A percentile compares a stretch with the other conserved stretches of the same genome.
phyloP scores from a whole-genome alignment of 1,139 yeast species.

The Nakaseomyces glabratus region DNA sequence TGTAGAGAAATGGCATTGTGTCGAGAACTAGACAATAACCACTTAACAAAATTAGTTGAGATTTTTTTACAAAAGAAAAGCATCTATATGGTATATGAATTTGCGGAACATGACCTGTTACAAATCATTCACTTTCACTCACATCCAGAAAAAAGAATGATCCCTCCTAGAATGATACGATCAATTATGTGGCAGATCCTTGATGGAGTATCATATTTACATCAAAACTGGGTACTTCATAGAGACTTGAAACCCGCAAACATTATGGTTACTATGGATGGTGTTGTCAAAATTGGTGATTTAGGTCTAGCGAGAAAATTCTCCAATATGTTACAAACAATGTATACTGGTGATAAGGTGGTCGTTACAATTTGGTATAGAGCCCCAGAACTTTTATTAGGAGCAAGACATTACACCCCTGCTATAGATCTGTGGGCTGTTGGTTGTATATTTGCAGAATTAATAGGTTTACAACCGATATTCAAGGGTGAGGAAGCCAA shows the following conservation, averaged over 20 bases:
- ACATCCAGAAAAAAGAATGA: conserved; percentile 73
- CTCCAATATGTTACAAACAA: conserved; percentile 78
- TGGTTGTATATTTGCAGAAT: conserved; percentile 91
- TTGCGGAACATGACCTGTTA: conserved; percentile 87
- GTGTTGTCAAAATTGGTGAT: conserved; percentile 91
- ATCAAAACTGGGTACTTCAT: conserved; percentile 93
- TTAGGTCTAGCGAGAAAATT: conserved; percentile 89
- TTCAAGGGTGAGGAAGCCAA: conserved; percentile 98
- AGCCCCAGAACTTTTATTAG: conserved; percentile 86
- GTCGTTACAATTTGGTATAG: conserved; percentile 98
- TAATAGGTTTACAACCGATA: conserved; percentile 79
- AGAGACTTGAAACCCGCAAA: conserved; percentile 96
- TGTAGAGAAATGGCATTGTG: conserved; percentile 94
- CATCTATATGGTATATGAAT: conserved; percentile 91
- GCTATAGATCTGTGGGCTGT: conserved; percentile 96
- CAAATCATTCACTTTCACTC: conserved; percentile 92
- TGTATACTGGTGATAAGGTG: conserved; percentile 91
- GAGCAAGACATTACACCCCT: conserved; percentile 90
- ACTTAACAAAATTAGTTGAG: conserved; percentile 71
- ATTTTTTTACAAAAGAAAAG: conserved; percentile 84
- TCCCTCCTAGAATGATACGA: conserved; percentile 69
- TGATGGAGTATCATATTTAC: conserved; percentile 84
- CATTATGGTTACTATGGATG: conserved; percentile 86
- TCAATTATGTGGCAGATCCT: conserved; percentile 86
- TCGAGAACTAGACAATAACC: conserved; percentile 72